These are phyloP conservation scores for Grigorovia humatica DNA, from an alignment of 805 yeast genomes.

Conservation along the genomic window DNA sequence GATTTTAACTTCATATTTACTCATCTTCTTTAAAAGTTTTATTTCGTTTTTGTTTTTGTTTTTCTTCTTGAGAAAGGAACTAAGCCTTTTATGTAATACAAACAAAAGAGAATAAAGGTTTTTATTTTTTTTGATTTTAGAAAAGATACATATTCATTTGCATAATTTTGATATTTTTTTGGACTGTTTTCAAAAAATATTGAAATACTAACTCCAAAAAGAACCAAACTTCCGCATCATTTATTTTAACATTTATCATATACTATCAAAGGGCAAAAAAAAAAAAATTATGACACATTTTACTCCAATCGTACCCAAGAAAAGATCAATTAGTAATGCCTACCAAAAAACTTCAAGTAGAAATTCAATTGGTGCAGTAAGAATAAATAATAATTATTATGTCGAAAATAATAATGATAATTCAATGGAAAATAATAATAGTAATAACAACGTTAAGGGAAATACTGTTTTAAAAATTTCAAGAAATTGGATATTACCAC, in stretches of 20 bases:
- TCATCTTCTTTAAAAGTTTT: too few relatives aligned
- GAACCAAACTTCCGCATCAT: not conserved
- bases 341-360: not conserved
- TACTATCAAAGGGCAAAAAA: not conserved
- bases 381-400: not conserved
- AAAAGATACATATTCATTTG: too few relatives aligned
- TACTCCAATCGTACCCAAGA: slow-evolving; percentile 9
- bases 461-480: slow-evolving; percentile 39
- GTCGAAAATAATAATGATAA: not conserved
- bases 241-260: not conserved
- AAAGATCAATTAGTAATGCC: not conserved
- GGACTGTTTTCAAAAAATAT: too few relatives aligned
- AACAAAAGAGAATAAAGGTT: too few relatives aligned
- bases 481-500: slow-evolving; percentile 76
- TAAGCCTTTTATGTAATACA: too few relatives aligned
- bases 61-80: too few relatives aligned
- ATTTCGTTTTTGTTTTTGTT: too few relatives aligned
- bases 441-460: not conserved
- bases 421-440: not conserved
- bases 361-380: not conserved
- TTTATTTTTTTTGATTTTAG: too few relatives aligned
- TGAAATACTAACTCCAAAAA: not conserved
- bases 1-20: too few relatives aligned
- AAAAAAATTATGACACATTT: slow-evolving; percentile 1
- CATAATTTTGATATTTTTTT: too few relatives aligned